These are phyloP conservation scores for Globisporangium camurandrum DNA, from an alignment of 352 stramenopile species.

Conservation along the genomic window DNA sequence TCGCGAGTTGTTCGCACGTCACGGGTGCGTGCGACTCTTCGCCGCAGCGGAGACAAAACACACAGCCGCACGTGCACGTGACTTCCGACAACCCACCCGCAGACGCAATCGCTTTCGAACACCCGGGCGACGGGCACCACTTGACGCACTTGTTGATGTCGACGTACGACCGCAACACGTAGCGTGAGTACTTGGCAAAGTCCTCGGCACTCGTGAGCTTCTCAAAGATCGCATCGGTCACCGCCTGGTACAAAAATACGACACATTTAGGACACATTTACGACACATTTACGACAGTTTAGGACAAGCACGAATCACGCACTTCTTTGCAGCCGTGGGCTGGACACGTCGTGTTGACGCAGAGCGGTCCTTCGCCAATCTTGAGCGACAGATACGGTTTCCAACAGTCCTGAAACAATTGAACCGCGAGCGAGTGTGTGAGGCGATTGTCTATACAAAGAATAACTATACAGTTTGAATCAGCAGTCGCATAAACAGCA, in stretches of 20 bases:
- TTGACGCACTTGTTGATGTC: constrained; percentile 96
- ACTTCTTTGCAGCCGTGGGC: constrained; percentile 94
- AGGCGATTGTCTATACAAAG: neutral
- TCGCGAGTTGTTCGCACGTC: constrained; percentile 87
- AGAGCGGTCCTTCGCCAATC: constrained; percentile 89
- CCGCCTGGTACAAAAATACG: constrained; percentile 17
- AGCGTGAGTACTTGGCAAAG: constrained; percentile 88
- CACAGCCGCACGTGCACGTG: constrained; percentile 74
- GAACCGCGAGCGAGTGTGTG: neutral
- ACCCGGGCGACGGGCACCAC: constrained; percentile 96
- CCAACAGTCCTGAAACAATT: constrained; percentile 61
- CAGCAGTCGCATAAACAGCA: constrained; percentile 15
- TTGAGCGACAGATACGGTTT: constrained; percentile 81
- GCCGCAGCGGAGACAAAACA: constrained; percentile 92
- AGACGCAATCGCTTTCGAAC: constrained; percentile 91
- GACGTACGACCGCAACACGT: constrained; percentile 95
- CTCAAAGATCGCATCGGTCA: constrained; percentile 62
- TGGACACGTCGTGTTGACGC: constrained; percentile 93
- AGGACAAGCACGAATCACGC: neutral
- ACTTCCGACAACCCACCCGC: constrained; percentile 75
- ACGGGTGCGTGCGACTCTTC: constrained; percentile 95
- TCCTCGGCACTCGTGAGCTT: constrained; percentile 59
- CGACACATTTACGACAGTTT: neutral
- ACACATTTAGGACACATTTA: neutral
- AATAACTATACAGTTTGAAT: neutral